phyloP scores from a whole-genome alignment of 108 stramenopile species.

The Skeletonema grethae region DNA sequence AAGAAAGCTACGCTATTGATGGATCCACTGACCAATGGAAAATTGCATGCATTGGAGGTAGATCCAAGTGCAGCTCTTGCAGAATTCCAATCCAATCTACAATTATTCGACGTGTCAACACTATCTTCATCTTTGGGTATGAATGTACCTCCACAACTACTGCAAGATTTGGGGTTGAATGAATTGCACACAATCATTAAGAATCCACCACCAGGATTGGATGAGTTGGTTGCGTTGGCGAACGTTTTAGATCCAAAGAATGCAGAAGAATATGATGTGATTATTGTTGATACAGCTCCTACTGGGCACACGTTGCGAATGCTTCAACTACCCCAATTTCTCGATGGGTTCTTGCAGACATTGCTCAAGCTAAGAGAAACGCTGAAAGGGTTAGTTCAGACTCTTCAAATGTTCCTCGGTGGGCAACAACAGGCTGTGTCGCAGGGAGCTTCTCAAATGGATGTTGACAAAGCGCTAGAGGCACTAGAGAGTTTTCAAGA shows the following conservation, averaged over 20 bases:
- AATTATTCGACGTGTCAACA: slow-evolving; percentile 70
- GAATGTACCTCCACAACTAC: slow-evolving; percentile 53
- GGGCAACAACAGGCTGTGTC: slow-evolving; percentile 24
- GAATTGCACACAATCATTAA: slow-evolving; percentile 81
- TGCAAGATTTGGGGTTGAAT: slow-evolving; percentile 74
- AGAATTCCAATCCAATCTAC: slow-evolving; percentile 66
- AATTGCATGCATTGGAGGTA: slow-evolving; percentile 83
- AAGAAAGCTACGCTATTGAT: slow-evolving; percentile 62
- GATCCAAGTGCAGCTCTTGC: slow-evolving; percentile 79
- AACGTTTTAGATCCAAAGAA: slow-evolving; percentile 78
- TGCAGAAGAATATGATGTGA: slow-evolving; percentile 79
- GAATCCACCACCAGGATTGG: slow-evolving; percentile 95
- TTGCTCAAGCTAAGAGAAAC: slow-evolving; percentile 74
- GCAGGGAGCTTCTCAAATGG: slow-evolving; percentile 43
- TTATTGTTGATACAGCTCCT: slow-evolving; percentile 92
- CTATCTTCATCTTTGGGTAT: slow-evolving; percentile 64
- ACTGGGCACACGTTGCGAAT: slow-evolving; percentile 93
- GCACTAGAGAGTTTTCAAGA: slow-evolving; percentile 71
- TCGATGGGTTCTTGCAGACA: slow-evolving; percentile 84
- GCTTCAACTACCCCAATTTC: slow-evolving; percentile 83
- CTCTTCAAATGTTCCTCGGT: slow-evolving; percentile 77
- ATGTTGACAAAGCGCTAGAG: slow-evolving; percentile 72
- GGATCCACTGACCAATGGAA: slow-evolving; percentile 70
- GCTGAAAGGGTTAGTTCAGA: slow-evolving; percentile 70
- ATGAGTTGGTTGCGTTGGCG: slow-evolving; percentile 90